Percentiles rank a stretch among this genome's conserved stretches.
Evolutionary conservation across 2,329 filamentous ascomycete species (phyloP).

Genomic region (Aureobasidium zeae): DNA sequence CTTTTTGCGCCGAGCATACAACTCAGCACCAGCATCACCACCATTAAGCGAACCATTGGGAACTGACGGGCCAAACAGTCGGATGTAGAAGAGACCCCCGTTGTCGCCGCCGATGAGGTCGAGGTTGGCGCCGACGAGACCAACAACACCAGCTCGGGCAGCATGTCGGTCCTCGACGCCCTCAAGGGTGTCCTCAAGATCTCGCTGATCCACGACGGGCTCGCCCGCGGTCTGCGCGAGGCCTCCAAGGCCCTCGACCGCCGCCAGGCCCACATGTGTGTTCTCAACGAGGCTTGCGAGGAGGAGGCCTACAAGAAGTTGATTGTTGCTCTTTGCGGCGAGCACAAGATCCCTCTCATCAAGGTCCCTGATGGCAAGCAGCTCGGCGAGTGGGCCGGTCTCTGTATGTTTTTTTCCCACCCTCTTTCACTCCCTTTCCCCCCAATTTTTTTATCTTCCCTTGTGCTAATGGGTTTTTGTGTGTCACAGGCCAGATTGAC

Average conservation of each 20-base stretch:
- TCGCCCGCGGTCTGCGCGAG: slow-evolving; percentile 95
- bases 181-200: slow-evolving; percentile 99
- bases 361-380: slow-evolving; percentile 99
- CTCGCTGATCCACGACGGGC: slow-evolving; percentile 98
- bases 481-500: slow-evolving; percentile 84
- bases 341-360: slow-evolving; percentile 99
- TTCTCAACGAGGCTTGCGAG: slow-evolving; percentile 99
- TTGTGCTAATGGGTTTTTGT: too few species aligned
- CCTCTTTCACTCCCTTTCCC: slow-evolving; percentile 11
- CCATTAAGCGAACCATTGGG: too few species aligned
- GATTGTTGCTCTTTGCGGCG: slow-evolving; percentile 93
- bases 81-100: slow-evolving; percentile 99
- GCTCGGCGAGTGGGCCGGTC: slow-evolving; percentile 98
- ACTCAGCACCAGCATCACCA: too few species aligned
- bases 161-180: slow-evolving; percentile 93
- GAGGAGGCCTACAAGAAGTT: slow-evolving; percentile 99
- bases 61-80: slow-evolving; percentile 50
- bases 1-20: not conserved
- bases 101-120: slow-evolving; percentile 71
- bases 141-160: slow-evolving; percentile 71
- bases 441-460: slow-evolving; percentile 8
- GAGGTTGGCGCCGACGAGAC: slow-evolving; percentile 87
- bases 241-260: slow-evolving; percentile 98
- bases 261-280: slow-evolving; percentile 99
- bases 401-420: slow-evolving; percentile 62